Evolutionary conservation across 2,329 filamentous ascomycete genomes (phyloP), one percentile per base, ranked within the genome.

Genomic region (Orbilia brochopaga): DNA sequence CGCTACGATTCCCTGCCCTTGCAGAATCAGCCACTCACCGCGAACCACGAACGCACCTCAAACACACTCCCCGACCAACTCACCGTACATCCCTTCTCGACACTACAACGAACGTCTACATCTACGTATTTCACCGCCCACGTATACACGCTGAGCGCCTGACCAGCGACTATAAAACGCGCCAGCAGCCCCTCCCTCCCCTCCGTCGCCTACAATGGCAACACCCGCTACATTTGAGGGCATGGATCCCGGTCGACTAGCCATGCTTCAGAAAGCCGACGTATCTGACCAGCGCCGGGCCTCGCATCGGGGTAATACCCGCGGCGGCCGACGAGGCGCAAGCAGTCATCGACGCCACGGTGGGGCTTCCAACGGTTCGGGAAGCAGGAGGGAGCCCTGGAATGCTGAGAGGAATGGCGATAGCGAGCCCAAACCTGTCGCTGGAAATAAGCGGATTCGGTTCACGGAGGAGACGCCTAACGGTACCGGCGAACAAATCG

Each of bases 191-290:
- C 42, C 13, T 1, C 44, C 21, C 44, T 23, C 44, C 15, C 19
- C 15, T 21, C 21, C 44, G n/a, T 46, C 53, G 52, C 37, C 19
- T 37, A 52, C 35, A 40, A 70, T 70, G 66, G 51, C 37, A 27
- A 56, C 59, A 21, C 15, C 57, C 30, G 56, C 46, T 10, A 44
- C 40, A 42, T 70, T 70, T 23, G 48, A 70, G 30, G 66, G 66
- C 21, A 59, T 70, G 46, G 51, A 70, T 35, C 66, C 66, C 7
- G 54, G 59, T 6, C 59, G 66, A 13, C 37, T 70, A 46, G 66
- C 66, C 10, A 70, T 70, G 66, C 52, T 70, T 17, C 66, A 70
- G 17, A 59, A 70, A 35, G 44, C 56, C 57, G 59, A 70, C 2
- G 40, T 53, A 24, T 17, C 21, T n/a, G 48, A 55, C 3, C 40